Conservation (phyloP, 495 filamentous ascomycete species). For the Aspergillus affinis region DNA sequence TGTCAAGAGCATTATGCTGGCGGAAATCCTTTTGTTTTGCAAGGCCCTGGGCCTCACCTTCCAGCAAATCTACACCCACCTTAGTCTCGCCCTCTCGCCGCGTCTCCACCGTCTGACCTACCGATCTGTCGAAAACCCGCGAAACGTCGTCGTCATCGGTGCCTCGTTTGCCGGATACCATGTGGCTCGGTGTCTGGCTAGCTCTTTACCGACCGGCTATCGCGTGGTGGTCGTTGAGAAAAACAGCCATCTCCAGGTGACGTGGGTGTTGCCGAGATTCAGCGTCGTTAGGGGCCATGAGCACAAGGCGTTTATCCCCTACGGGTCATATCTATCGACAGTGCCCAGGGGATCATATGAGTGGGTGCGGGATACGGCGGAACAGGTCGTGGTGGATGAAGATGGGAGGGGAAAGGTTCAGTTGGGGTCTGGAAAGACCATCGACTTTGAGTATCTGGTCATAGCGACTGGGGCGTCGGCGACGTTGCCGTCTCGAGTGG, state of each 20-base stretch:
- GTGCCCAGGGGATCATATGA: slow-evolving; percentile 45
- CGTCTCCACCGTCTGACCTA: slow-evolving; percentile 18
- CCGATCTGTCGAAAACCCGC: slow-evolving; percentile 14
- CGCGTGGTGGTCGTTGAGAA: slow-evolving; percentile 56
- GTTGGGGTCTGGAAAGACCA: slow-evolving; percentile 14
- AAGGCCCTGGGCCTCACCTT: slow-evolving; percentile 20
- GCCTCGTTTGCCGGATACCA: slow-evolving; percentile 56
- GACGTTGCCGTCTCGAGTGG: slow-evolving; percentile 18
- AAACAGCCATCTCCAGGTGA: slow-evolving; percentile 59
- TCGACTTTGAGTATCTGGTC: slow-evolving; percentile 37
- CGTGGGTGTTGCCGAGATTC: slow-evolving; percentile 52
- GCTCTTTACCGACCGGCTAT: slow-evolving; percentile 48
- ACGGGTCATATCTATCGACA: slow-evolving; percentile 21
- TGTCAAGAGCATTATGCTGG: slow-evolving; percentile 2
- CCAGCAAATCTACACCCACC: slow-evolving; percentile 18
- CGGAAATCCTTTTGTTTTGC: slow-evolving; percentile 11
- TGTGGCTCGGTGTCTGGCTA: slow-evolving; percentile 43
- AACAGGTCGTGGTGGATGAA: not conserved
- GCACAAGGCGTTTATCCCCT: slow-evolving; percentile 49
- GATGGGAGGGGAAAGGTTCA: slow-evolving; percentile 10
- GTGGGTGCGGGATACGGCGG: slow-evolving; percentile 26
- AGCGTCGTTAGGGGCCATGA: slow-evolving; percentile 36
- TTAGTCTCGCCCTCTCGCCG: slow-evolving; percentile 19
- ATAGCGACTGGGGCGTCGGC: slow-evolving; percentile 32
- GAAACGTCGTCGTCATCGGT: slow-evolving; percentile 55